Conservation (phyloP, 2,329 filamentous ascomycete species). For the Bipolaris cookei region DNA sequence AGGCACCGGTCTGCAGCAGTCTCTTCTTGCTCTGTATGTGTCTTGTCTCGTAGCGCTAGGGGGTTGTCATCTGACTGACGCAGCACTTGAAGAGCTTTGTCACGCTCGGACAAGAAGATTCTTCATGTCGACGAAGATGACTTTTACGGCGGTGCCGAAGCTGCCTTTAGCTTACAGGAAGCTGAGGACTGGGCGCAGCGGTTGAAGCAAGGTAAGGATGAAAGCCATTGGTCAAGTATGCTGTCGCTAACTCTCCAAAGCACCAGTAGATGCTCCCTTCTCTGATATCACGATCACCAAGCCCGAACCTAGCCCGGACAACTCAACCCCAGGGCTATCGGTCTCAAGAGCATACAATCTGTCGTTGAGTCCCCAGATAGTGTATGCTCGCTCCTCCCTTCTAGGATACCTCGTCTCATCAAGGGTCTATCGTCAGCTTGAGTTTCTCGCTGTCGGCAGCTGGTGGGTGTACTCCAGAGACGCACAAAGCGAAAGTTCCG, state of each 20-base stretch:
- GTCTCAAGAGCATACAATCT: constrained; percentile 80
- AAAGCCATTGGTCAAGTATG: background rate
- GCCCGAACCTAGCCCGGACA: constrained; percentile 28
- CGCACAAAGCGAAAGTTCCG: constrained; percentile 6
- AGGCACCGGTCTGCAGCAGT: constrained; percentile 60
- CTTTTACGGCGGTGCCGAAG: constrained; percentile 87
- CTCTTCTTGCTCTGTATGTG: constrained; percentile 61
- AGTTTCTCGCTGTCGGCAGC: constrained; percentile 90
- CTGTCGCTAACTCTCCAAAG: constrained; percentile 22
- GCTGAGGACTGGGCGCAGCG: constrained; percentile 73
- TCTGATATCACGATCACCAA: constrained; percentile 45
- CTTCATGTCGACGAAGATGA: constrained; percentile 87
- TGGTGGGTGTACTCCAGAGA: constrained; percentile 75
- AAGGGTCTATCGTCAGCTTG: constrained; percentile 83
- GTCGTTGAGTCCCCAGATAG: constrained; percentile 81
- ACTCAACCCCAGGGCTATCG: constrained; percentile 55
- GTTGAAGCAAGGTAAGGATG: constrained; percentile 42
- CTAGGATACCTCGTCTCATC: constrained; percentile 86
- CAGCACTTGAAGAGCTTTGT: constrained; percentile 78
- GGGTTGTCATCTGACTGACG: constrained; percentile 72
- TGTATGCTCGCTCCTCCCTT: constrained; percentile 82
- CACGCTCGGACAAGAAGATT: constrained; percentile 87
- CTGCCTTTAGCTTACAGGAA: constrained; percentile 84
- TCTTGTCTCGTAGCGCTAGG: constrained; percentile 11
- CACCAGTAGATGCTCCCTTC: constrained; percentile 29